phyloP scores from a whole-genome alignment of 441 rosid species.

The Adansonia grandidieri region DNA sequence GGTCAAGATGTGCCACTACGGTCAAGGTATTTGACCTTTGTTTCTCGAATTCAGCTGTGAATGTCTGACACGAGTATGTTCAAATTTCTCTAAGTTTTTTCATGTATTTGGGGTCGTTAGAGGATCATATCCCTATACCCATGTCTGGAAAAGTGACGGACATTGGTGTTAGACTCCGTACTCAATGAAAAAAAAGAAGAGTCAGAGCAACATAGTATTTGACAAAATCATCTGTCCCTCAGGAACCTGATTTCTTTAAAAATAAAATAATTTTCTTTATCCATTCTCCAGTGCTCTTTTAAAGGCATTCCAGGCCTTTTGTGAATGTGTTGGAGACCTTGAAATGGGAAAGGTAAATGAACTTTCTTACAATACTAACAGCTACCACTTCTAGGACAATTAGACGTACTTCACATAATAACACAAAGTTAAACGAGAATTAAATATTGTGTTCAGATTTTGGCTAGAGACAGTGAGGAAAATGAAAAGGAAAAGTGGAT shows the following conservation, averaged over 20 bases:
- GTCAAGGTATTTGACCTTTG: no score
- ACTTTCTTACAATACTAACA: constrained; percentile 5
- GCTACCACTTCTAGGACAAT: constrained; percentile 12
- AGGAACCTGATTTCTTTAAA: constrained; percentile 22
- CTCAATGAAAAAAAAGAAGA: no score
- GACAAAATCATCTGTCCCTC: constrained; percentile 22
- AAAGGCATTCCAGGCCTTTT: constrained; percentile 90
- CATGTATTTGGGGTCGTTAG: no score
- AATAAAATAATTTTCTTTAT: constrained; percentile 10
- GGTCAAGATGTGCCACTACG: no score
- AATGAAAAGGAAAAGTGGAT: constrained; percentile 94
- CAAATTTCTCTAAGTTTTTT: no score
- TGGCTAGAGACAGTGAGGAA: constrained; percentile 88
- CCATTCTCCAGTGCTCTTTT: constrained; percentile 75
- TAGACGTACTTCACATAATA: constrained; percentile 16
- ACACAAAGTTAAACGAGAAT: constrained; percentile 20
- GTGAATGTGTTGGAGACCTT: constrained; percentile 99
- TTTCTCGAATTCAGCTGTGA: no score
- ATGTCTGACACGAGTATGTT: no score
- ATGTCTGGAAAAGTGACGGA: no score
- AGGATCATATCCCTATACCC: no score
- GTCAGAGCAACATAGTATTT: background rate
- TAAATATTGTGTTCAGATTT: constrained; percentile 55
- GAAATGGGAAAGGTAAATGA: constrained; percentile 96
- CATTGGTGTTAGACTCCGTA: no score